phyloP scores from a whole-genome alignment of 192 early-diverging fungal genomes.

The Glomus cerebriforme region DNA sequence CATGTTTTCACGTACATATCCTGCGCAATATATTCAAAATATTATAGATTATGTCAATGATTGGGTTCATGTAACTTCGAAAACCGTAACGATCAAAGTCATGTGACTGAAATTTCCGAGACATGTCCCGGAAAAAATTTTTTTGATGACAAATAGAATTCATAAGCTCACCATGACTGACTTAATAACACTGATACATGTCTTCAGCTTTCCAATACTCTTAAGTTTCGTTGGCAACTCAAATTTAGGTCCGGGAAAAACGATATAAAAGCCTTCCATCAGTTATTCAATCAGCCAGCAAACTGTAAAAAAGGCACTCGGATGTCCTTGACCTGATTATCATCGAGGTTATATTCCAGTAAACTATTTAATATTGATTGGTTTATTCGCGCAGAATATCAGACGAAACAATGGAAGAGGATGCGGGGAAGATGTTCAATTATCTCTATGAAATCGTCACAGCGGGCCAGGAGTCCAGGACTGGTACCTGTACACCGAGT shows the following conservation, averaged over 20 bases:
- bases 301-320: conserved; percentile 27
- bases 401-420: no score
- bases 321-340: conserved; percentile 14
- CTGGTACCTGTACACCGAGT: no score
- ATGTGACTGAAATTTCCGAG: no score
- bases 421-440: no score
- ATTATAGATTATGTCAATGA: no score
- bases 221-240: conserved; percentile 12
- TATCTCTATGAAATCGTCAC: no score
- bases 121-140: neutral
- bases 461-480: no score
- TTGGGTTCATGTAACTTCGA: no score
- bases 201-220: conserved; percentile 4
- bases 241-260: conserved; percentile 13
- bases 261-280: conserved; percentile 8
- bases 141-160: conserved; percentile 18
- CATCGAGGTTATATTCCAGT: neutral
- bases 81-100: no score
- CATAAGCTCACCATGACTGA: conserved; percentile 27
- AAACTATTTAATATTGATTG: conserved; percentile 33
- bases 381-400: conserved; percentile 9
- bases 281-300: neutral
- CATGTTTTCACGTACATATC: neutral
- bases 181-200: neutral
- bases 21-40: neutral